Evolutionary conservation across 768 basidiomycete genomes (phyloP).

Genomic region (Leccinum longicurvipes): DNA sequence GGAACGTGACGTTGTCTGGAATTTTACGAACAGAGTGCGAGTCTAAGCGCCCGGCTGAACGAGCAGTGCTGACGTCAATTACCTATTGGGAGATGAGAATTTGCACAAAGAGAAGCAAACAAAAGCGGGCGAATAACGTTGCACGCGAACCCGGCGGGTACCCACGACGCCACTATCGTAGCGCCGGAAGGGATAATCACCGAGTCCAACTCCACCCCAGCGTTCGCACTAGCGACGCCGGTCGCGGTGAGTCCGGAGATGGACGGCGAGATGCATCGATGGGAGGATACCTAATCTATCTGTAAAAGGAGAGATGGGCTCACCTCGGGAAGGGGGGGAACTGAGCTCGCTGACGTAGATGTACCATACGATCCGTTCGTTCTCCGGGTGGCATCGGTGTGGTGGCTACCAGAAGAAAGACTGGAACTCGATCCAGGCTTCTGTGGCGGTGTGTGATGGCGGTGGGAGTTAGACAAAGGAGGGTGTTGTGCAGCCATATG

Average conservation of each 20-base stretch:
- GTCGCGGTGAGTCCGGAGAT: slow-evolving; percentile 14
- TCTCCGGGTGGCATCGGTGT: slow-evolving; percentile 28
- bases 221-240: slow-evolving; percentile 10
- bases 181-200: slow-evolving; percentile 19
- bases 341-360: slow-evolving; percentile 28
- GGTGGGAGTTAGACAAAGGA: slow-evolving; percentile 2
- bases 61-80: slow-evolving; percentile 24
- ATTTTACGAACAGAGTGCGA: slow-evolving; percentile 21
- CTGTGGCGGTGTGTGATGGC: slow-evolving; percentile 15
- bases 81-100: slow-evolving; percentile 26
- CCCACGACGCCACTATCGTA: not conserved
- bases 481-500: slow-evolving; percentile 9
- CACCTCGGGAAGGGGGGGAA: slow-evolving; percentile 22
- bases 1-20: not conserved
- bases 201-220: not conserved
- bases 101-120: slow-evolving; percentile 9
- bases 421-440: slow-evolving; percentile 28
- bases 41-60: slow-evolving; percentile 7
- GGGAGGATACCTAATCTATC: slow-evolving; percentile 13
- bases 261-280: not conserved
- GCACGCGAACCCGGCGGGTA: not conserved
- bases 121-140: slow-evolving; percentile 2
- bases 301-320: slow-evolving; percentile 7
- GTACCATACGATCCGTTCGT: slow-evolving; percentile 18
- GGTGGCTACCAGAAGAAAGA: slow-evolving; percentile 18